These are phyloP conservation scores for Plasmodium billcollinsi DNA, from an alignment of 169 alveolate genomes.

Conservation along the genomic window DNA sequence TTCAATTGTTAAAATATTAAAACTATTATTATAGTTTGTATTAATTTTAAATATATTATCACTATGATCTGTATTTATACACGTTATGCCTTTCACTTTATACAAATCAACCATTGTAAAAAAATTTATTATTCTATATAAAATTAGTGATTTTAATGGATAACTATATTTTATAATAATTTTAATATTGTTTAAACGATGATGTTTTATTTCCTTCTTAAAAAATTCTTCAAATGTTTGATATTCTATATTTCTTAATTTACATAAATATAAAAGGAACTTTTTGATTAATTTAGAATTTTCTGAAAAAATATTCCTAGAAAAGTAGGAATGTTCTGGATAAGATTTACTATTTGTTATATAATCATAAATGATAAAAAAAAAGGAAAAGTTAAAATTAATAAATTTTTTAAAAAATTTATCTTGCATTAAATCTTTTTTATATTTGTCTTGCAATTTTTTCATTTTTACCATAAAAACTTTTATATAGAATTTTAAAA, in stretches of 20 bases:
- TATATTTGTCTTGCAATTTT: slow-evolving; percentile 44
- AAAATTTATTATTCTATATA: slow-evolving; percentile 15
- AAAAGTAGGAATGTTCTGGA: slow-evolving; percentile 7
- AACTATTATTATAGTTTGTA: neutral
- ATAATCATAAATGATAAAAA: slow-evolving; percentile 50
- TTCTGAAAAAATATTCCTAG: slow-evolving; percentile 2
- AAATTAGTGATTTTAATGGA: slow-evolving; percentile 1
- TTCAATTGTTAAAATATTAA: too few relatives aligned
- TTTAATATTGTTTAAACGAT: slow-evolving; percentile 10
- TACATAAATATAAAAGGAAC: slow-evolving; percentile 10
- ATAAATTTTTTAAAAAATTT: slow-evolving; percentile 66
- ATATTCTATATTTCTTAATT: slow-evolving; percentile 5
- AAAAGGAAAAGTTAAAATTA: slow-evolving; percentile 30
- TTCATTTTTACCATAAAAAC: slow-evolving; percentile 32
- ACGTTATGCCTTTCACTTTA: too few relatives aligned
- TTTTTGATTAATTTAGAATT: neutral
- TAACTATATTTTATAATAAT: slow-evolving; percentile 33
- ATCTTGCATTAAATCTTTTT: slow-evolving; percentile 28
- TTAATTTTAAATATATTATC: neutral
- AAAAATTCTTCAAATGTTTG: slow-evolving; percentile 22
- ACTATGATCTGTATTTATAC: too few relatives aligned
- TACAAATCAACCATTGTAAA: slow-evolving; percentile 9
- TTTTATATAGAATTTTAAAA: slow-evolving; percentile 21
- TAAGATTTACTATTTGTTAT: slow-evolving; percentile 1
- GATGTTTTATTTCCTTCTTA: slow-evolving; percentile 15